Evolutionary conservation across 2,329 filamentous ascomycete genomes (phyloP), one percentile per base, ranked within the genome.

Genomic region (Huntiella savannae): DNA sequence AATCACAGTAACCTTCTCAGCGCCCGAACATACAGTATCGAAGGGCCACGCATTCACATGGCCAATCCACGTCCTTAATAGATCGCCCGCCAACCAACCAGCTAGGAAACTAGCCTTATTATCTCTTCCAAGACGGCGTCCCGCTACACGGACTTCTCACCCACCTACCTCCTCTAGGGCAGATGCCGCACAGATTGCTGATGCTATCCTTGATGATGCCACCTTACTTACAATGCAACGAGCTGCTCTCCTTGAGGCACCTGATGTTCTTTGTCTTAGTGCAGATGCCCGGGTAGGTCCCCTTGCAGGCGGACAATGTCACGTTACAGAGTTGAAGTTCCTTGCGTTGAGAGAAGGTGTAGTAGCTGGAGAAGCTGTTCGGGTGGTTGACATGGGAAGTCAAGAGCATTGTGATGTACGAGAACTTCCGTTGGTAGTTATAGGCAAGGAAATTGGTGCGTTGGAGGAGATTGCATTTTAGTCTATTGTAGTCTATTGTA

Each of bases 401-500:
- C 77, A 83, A 55, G 81, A 87, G 62, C 79, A 82, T 56, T 77
- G 83, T 3, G 82, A 88, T 59, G 76, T 87, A 46, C 70, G 73
- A 50, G 79, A 88, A 51, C 58, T 91, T 52, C 83, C 83, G 0
- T 75, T 71, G 39, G 73, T 85, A 54, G 61, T 84, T 45, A 68
- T 79, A 12, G 61, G 65, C 49, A 35, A 43, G 8, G 33, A 36
- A 10, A 37, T 28, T 28, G 22, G 22, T 28, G 22, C 34, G 42
- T 35, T 35, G 28, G 11, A 44, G 22, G 32, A 44, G 17, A 44
- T 44, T 19, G 36, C 19, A 19, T 15, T 40, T 40, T 40, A 40
- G 15, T 11, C 22, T 28, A 28, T 8, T 28, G 22, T 28, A 40
- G 15, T 11, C 22, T 28, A 28, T 8, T 28, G 5, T 28, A 28